phyloP scores from a whole-genome alignment of 31 red algal genomes.

The Asparagopsis taxiformis region DNA sequence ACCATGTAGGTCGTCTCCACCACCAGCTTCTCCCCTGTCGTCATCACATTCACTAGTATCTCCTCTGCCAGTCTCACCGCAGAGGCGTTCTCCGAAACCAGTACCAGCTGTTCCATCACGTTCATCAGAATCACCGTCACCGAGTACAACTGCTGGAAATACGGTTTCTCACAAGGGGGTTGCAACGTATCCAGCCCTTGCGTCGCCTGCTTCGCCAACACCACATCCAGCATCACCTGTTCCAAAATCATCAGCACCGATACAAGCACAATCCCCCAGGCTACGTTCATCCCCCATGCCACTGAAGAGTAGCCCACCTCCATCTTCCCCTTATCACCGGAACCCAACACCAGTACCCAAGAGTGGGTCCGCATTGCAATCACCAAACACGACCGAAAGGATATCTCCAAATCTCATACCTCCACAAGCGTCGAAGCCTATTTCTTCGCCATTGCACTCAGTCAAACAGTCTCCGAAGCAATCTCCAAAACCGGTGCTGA shows the following conservation, averaged over 20 bases:
- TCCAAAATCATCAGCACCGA: neutral
- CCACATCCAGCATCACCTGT: too few species aligned
- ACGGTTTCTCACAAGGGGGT: too few species aligned
- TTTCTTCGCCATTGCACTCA: neutral
- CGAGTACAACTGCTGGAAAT: too few species aligned
- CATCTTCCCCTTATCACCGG: neutral
- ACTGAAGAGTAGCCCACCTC: neutral
- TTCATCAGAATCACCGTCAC: too few species aligned
- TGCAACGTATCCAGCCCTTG: too few species aligned
- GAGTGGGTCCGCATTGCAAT: neutral
- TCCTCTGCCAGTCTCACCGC: neutral
- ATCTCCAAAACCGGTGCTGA: neutral
- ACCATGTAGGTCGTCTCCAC: neutral
- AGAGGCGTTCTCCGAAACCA: neutral
- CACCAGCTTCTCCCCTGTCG: neutral
- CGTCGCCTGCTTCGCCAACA: too few species aligned
- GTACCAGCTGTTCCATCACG: too few species aligned
- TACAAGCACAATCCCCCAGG: constrained; percentile 3
- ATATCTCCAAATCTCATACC: neutral
- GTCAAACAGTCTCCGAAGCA: neutral
- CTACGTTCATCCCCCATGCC: constrained; percentile 21
- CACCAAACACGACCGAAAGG: neutral
- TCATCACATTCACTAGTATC: neutral
- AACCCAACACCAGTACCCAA: too few species aligned
- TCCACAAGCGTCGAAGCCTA: neutral